Evolutionary conservation across 2,329 filamentous ascomycete genomes (phyloP).

Genomic region (Falciphora oryzae): DNA sequence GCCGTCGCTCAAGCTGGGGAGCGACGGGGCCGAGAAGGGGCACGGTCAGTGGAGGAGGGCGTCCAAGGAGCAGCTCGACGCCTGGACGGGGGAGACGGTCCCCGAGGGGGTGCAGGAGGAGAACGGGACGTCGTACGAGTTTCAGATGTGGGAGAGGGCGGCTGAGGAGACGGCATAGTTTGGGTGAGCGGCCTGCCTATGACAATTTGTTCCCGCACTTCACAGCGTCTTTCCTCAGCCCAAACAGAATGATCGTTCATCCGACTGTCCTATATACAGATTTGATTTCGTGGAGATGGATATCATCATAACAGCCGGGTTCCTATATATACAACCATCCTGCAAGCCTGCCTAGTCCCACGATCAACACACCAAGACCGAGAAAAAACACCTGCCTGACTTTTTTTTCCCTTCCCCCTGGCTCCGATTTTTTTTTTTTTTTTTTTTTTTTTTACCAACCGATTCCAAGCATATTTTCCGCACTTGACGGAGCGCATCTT

Average conservation of each 20-base stretch:
- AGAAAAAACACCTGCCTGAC: background rate
- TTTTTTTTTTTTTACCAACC: no score
- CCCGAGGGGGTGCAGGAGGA: slow-evolving; percentile 54
- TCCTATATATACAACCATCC: no score
- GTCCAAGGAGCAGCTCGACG: slow-evolving; percentile 46
- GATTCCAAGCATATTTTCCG: no score
- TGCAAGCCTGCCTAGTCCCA: no score
- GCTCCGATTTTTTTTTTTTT: no score
- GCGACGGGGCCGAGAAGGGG: slow-evolving; percentile 14
- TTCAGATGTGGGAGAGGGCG: slow-evolving; percentile 66
- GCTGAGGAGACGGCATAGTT: slow-evolving; percentile 12
- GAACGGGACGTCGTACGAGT: slow-evolving; percentile 59
- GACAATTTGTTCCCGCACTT: no score
- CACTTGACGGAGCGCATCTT: no score
- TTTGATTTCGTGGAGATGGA: background rate
- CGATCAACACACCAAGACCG: background rate
- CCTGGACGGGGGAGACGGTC: slow-evolving; percentile 61
- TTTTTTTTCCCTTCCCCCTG: background rate
- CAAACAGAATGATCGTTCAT: background rate
- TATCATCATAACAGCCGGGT: background rate
- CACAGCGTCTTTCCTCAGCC: background rate
- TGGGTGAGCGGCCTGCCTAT: no score
- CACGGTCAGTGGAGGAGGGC: slow-evolving; percentile 44
- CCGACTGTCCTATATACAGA: background rate
- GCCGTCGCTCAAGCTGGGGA: slow-evolving; percentile 45